Conservation (phyloP, 768 basidiomycete genomes). For the Leucocoprinus leucothites region DNA sequence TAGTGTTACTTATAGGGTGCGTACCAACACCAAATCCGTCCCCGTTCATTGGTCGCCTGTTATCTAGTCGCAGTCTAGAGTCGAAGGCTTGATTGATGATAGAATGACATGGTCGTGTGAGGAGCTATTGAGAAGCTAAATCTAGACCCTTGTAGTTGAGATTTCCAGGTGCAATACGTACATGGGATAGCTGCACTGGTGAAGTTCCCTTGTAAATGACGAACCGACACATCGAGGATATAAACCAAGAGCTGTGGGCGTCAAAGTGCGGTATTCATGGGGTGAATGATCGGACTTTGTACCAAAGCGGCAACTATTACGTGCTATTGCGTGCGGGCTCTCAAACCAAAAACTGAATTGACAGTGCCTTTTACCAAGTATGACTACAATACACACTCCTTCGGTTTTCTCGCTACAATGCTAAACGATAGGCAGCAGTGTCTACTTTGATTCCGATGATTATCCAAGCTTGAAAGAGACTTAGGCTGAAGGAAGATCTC, state of each 20-base stretch:
- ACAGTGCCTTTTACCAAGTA: too few relatives aligned
- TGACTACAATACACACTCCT: too few relatives aligned
- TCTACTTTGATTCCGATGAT: too few relatives aligned
- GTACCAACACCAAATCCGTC: conserved; percentile 95
- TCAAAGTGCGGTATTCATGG: neutral
- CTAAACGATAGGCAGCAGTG: too few relatives aligned
- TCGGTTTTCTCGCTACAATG: too few relatives aligned
- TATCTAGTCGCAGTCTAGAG: conserved; percentile 81
- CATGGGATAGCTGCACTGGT: conserved; percentile 89
- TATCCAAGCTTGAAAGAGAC: too few relatives aligned
- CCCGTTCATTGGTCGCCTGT: conserved; percentile 84
- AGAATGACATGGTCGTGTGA: conserved; percentile 91
- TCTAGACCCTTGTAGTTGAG: neutral
- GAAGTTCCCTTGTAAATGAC: conserved; percentile 95
- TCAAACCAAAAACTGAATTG: too few relatives aligned
- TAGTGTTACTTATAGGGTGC: conserved; percentile 20
- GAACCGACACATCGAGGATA: conserved; percentile 70
- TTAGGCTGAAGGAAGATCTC: too few relatives aligned
- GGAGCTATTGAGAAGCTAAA: conserved; percentile 44
- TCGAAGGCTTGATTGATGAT: conserved; percentile 98
- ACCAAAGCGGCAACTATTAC: conserved; percentile 19
- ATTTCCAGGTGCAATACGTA: conserved; percentile 36
- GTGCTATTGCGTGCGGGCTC: conserved; percentile 35
- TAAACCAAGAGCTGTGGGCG: neutral
- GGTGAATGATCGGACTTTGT: neutral